These are phyloP conservation scores for Fusarium chaquense DNA, from an alignment of 2,329 filamentous ascomycete genomes.

Conservation along the genomic window DNA sequence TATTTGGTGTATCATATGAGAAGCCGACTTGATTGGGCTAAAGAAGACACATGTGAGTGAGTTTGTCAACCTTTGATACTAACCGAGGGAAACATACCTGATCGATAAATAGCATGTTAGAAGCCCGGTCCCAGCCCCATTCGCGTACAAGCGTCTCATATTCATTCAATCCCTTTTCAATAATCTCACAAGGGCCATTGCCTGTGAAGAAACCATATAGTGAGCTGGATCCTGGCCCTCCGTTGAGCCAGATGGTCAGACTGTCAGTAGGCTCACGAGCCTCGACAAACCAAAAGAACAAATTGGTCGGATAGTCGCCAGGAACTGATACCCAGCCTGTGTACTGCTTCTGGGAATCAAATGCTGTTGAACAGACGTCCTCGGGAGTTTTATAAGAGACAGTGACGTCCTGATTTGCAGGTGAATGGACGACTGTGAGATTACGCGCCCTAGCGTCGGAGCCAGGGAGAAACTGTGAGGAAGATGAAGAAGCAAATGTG, in stretches of 20 bases:
- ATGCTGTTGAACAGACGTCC: constrained; percentile 74
- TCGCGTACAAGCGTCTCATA: constrained; percentile 68
- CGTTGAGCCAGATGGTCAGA: constrained; percentile 73
- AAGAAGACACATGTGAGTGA: constrained; percentile 29
- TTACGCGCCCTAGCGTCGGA: constrained; percentile 52
- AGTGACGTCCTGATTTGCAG: constrained; percentile 71
- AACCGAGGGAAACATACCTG: constrained; percentile 55
- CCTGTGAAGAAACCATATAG: constrained; percentile 74
- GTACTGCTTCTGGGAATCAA: constrained; percentile 74
- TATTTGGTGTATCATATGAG: constrained; percentile 73
- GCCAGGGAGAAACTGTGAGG: constrained; percentile 53
- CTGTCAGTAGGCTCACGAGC: constrained; percentile 58
- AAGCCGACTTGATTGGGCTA: constrained; percentile 78
- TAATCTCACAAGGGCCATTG: constrained; percentile 65
- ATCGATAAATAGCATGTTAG: constrained; percentile 69
- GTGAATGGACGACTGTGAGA: constrained; percentile 69
- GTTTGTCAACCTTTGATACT: constrained; percentile 2
- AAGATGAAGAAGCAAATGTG: constrained; percentile 32
- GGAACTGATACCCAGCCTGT: constrained; percentile 76
- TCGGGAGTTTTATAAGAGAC: constrained; percentile 74
- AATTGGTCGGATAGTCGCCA: constrained; percentile 63
- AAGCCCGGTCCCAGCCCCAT: constrained; percentile 73
- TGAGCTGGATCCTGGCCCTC: constrained; percentile 73
- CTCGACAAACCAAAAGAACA: constrained; percentile 65
- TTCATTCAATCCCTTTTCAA: constrained; percentile 60